These are phyloP conservation scores for Salix arbutifolia DNA, from an alignment of 345 rosid genomes.

Conservation along the genomic window DNA sequence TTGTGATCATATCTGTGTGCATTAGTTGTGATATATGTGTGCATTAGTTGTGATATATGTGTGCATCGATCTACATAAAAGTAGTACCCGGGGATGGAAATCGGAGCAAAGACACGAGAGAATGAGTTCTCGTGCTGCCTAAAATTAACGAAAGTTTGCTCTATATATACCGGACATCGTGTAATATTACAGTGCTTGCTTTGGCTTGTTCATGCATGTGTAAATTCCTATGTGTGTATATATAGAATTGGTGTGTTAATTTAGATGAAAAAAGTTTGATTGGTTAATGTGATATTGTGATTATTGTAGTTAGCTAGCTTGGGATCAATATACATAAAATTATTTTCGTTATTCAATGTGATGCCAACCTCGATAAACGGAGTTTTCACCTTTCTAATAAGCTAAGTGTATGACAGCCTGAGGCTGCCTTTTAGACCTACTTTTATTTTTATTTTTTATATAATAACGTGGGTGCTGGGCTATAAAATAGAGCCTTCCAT, in stretches of 20 bases:
- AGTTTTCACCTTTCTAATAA: not conserved
- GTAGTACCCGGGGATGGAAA: too few relatives aligned
- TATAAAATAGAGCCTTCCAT: not conserved
- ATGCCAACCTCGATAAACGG: not conserved
- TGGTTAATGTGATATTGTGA: not conserved
- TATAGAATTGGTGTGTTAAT: not conserved
- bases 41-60: too few relatives aligned
- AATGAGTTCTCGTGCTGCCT: too few relatives aligned
- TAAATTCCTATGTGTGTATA: too few relatives aligned
- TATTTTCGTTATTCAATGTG: not conserved
- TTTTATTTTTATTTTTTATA: too few relatives aligned
- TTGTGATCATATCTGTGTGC: not conserved
- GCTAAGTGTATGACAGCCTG: not conserved
- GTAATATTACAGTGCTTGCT: not conserved
- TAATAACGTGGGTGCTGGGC: not conserved
- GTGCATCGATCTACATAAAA: too few relatives aligned
- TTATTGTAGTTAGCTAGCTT: not conserved
- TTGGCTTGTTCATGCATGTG: too few relatives aligned
- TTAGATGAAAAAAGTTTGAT: not conserved
- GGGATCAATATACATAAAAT: not conserved
- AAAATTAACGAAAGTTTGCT: too few relatives aligned
- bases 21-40: not conserved
- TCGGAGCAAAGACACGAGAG: too few relatives aligned
- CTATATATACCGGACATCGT: too few relatives aligned
- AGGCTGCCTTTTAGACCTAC: not conserved